phyloP scores from a whole-genome alignment of 2,329 filamentous ascomycete species.

The Penicillium occitanis region DNA sequence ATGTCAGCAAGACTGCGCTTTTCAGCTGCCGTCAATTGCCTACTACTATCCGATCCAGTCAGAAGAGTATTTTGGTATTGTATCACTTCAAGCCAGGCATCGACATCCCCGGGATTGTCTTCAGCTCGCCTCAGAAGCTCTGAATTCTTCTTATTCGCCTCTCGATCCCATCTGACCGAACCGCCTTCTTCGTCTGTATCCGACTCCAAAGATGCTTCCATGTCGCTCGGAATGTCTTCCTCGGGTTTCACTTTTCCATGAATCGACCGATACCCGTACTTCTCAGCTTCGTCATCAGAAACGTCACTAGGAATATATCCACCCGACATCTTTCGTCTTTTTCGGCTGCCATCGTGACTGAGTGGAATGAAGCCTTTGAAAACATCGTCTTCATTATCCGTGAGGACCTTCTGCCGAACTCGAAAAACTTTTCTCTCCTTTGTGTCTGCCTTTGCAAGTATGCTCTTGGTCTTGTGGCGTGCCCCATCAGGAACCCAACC shows the following conservation, averaged over 20 bases:
- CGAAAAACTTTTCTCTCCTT: constrained; percentile 29
- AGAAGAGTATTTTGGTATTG: constrained; percentile 72
- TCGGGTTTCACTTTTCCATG: constrained; percentile 59
- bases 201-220: constrained; percentile 52
- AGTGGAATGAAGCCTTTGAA: constrained; percentile 38
- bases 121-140: constrained; percentile 65
- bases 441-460: constrained; percentile 33
- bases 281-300: constrained; percentile 49
- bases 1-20: constrained; percentile 71
- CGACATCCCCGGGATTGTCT: constrained; percentile 64
- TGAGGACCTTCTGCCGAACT: constrained; percentile 26
- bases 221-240: constrained; percentile 48
- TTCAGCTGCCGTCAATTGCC: constrained; percentile 59
- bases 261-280: constrained; percentile 64
- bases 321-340: constrained; percentile 41
- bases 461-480: constrained; percentile 49
- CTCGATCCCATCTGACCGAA: constrained; percentile 43
- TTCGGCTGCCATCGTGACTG: constrained; percentile 30
- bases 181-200: constrained; percentile 44
- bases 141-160: constrained; percentile 46
- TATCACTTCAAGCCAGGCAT: constrained; percentile 76
- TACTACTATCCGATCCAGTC: constrained; percentile 39
- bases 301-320: constrained; percentile 23
- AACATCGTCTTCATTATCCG: constrained; percentile 25
- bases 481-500: constrained; percentile 40